Percentiles rank a stretch among this genome's conserved stretches.
Conservation (phyloP, 1,139 yeast species). For the Diutina neorugosa region DNA sequence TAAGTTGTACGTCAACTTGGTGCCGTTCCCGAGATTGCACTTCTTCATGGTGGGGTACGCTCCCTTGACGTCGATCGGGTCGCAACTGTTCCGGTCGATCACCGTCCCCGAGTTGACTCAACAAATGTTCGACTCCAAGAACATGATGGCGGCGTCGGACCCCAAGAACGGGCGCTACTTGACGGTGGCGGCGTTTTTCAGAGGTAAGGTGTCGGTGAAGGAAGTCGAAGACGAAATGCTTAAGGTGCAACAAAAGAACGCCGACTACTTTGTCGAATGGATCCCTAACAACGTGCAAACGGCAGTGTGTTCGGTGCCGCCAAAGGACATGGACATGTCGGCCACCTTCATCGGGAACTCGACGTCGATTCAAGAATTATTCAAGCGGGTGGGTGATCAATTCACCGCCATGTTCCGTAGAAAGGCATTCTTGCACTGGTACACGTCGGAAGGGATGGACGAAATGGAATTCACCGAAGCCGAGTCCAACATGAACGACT, state of each 20-base stretch:
- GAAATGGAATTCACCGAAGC: constrained; percentile 91
- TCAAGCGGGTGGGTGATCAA: constrained; percentile 82
- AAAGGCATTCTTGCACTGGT: constrained; percentile 94
- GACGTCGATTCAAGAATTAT: constrained; percentile 82
- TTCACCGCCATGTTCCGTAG: constrained; percentile 87
- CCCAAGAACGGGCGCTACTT: constrained; percentile 85
- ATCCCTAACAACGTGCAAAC: constrained; percentile 94
- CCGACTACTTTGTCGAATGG: constrained; percentile 86
- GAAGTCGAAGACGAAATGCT: constrained; percentile 93
- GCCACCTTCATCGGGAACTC: constrained; percentile 91
- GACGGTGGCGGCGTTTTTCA: constrained; percentile 89
- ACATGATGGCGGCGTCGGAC: constrained; percentile 93
- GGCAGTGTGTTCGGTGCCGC: constrained; percentile 84
- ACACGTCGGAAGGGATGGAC: constrained; percentile 92
- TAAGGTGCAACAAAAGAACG: constrained; percentile 71
- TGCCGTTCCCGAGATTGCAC: constrained; percentile 90
- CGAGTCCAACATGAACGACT: constrained; percentile 64
- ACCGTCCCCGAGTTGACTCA: constrained; percentile 87
- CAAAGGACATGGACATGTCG: constrained; percentile 74
- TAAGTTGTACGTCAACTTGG: constrained; percentile 84
- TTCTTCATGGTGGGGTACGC: constrained; percentile 94
- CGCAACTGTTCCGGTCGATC: constrained; percentile 72
- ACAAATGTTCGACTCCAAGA: constrained; percentile 83
- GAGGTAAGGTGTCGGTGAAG: constrained; percentile 85
- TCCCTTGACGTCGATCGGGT: constrained; percentile 70